These are phyloP conservation scores for Carex kokanica DNA, from an alignment of 176 grass and related monocot genomes.

Conservation along the genomic window DNA sequence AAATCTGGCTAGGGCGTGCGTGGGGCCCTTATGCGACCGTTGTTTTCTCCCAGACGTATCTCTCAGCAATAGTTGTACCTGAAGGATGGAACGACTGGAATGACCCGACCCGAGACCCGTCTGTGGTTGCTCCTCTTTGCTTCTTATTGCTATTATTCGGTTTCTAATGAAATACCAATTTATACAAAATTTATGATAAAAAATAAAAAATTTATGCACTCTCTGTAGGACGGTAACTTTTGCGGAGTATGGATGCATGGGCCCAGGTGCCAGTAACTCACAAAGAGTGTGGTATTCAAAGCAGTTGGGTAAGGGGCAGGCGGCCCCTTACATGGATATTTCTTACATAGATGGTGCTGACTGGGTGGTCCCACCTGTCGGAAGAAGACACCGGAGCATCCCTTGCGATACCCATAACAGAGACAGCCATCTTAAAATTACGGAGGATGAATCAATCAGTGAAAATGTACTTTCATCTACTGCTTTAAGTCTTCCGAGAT, in stretches of 20 bases:
- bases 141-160: background rate
- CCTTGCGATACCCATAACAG: background rate
- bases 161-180: background rate
- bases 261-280: constrained; percentile 41
- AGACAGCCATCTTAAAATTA: background rate
- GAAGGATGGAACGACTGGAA: constrained; percentile 87
- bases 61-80: constrained; percentile 39
- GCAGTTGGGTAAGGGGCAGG: constrained; percentile 52
- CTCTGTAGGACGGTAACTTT: constrained; percentile 51
- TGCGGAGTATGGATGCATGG: constrained; percentile 65
- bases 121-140: constrained; percentile 47
- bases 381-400: background rate
- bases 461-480: background rate
- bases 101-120: constrained; percentile 54
- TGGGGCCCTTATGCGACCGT: constrained; percentile 57
- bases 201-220: background rate
- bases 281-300: constrained; percentile 46
- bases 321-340: constrained; percentile 51
- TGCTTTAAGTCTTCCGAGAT: constrained; percentile 9
- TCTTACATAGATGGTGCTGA: constrained; percentile 66
- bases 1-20: constrained; percentile 65
- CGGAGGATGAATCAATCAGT: constrained; percentile 1
- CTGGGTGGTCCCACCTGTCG: constrained; percentile 42
- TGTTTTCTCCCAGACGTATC: constrained; percentile 57
- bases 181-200: background rate